Conservation (phyloP, 164 flowering plant species). For the Tetracentron sinense region DNA sequence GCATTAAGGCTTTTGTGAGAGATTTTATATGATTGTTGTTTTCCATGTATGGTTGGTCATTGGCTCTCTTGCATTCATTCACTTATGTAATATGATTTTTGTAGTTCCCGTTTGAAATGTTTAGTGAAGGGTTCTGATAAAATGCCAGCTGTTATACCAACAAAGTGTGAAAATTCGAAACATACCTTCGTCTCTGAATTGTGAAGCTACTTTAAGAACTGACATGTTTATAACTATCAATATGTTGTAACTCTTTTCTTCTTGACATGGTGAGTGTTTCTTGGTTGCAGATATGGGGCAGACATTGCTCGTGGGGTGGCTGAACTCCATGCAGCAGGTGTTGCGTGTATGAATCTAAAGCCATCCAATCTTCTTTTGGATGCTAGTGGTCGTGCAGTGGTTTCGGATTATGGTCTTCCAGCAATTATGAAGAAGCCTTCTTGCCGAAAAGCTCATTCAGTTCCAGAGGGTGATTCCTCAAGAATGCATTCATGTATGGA, state of each 20-base stretch:
- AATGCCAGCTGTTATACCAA: too few relatives aligned
- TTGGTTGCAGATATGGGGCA: constrained; percentile 79
- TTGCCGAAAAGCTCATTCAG: constrained; percentile 70
- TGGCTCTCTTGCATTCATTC: too few relatives aligned
- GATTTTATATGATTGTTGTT: too few relatives aligned
- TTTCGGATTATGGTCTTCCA: constrained; percentile 97
- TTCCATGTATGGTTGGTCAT: too few relatives aligned
- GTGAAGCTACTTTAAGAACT: not conserved
- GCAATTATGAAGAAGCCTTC: constrained; percentile 76
- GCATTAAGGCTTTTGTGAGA: too few relatives aligned
- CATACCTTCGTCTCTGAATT: too few relatives aligned
- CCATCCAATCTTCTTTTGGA: constrained; percentile 98
- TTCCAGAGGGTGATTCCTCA: constrained; percentile 57
- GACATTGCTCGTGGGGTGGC: constrained; percentile 98
- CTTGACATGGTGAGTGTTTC: constrained; percentile 10
- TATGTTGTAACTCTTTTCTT: constrained; percentile 7
- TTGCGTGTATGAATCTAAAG: constrained; percentile 92
- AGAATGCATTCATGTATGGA: constrained; percentile 92
- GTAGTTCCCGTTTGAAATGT: too few relatives aligned
- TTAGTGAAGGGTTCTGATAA: too few relatives aligned
- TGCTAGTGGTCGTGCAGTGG: constrained; percentile 81
- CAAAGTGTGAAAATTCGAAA: too few relatives aligned
- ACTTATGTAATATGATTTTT: too few relatives aligned
- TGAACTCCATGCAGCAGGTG: constrained; percentile 98
- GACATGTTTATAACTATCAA: not conserved